Evolutionary conservation across 2,329 filamentous ascomycete genomes (phyloP), one percentile per base, ranked within the genome.

Genomic region (Alternaria sp.): DNA sequence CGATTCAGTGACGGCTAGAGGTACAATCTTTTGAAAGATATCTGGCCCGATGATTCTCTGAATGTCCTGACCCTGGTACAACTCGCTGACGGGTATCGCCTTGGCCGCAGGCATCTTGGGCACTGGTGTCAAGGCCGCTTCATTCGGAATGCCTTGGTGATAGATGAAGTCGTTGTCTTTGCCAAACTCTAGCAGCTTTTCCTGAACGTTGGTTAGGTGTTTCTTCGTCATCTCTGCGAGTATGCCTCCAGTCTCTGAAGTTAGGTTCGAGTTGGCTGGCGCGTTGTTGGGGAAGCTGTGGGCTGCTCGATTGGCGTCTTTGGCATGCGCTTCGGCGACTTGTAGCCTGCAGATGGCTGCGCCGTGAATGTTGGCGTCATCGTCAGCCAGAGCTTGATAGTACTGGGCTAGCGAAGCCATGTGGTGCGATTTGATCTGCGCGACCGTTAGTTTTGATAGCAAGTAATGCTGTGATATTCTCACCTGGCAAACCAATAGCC

Each of bases 131-230:
- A 99, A 83, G 26, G 90, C 91, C 5, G 94, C 92, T 79, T 97
- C 94, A 10, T 90, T 90, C 0, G 96, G 95, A 2, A 99, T 90
- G 2, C 89, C 90, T 72, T 98, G 93, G 78, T 99, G 96, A 76
- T 99, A 99, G 77, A 99, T 97, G 80, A 96, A 98, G 78, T 99
- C 96, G 71, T 99, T 99, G 79, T 99, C 96, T 75, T 97, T 97
- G 70, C 87, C 86, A 54, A 94, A 86, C 64, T 92, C 90, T 18
- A 85, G 84, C 21, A 97, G 83, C 78, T 92, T 94, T 65, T 95
- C 92, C 76, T 97, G 92, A 4, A 97, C 90, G 30, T 89, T 90
- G 0, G 91, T 85, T 26, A 92, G 82, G 72, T 98, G 95, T 65
- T 94, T 88, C 78, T 93, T 97, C 15, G 93, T 90, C 68, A 97